Conservation (phyloP, 2,329 filamentous ascomycete species). For the Conoideocrella luteorostrata region DNA sequence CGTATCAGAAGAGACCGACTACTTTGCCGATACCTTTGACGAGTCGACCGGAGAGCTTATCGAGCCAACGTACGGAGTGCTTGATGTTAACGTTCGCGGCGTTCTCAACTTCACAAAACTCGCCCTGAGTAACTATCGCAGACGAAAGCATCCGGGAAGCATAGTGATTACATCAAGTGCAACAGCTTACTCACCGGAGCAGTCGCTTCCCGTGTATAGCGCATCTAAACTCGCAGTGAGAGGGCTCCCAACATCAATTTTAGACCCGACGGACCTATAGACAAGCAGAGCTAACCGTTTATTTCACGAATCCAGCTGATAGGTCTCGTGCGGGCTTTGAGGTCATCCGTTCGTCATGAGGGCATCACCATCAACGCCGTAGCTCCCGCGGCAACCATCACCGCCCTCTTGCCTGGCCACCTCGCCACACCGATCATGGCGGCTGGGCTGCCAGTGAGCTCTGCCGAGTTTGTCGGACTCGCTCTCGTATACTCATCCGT, state of each 20-base stretch:
- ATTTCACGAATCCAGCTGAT: no score
- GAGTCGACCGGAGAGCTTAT: slow-evolving; percentile 17
- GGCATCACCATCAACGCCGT: slow-evolving; percentile 32
- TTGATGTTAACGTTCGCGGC: slow-evolving; percentile 28
- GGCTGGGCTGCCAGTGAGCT: slow-evolving; percentile 25
- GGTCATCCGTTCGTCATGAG: slow-evolving; percentile 17
- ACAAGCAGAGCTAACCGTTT: no score
- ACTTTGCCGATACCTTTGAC: slow-evolving; percentile 25
- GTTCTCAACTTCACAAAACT: slow-evolving; percentile 28
- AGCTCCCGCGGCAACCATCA: slow-evolving; percentile 29
- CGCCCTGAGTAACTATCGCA: slow-evolving; percentile 19
- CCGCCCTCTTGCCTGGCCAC: slow-evolving; percentile 22
- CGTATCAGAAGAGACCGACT: slow-evolving; percentile 22
- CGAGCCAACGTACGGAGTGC: slow-evolving; percentile 20
- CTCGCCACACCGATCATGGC: slow-evolving; percentile 24
- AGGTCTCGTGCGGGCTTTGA: slow-evolving; percentile 26
- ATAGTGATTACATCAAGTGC: slow-evolving; percentile 33
- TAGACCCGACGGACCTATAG: no score
- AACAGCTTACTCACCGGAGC: slow-evolving; percentile 30
- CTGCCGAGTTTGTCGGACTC: slow-evolving; percentile 24
- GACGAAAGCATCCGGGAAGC: slow-evolving; percentile 18
- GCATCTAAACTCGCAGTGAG: slow-evolving; percentile 13
- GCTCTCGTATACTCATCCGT: slow-evolving; percentile 31
- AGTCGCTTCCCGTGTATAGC: slow-evolving; percentile 26
- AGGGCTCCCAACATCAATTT: no score